phyloP scores from a whole-genome alignment of 495 filamentous ascomycete genomes.

The Penicillium atrosanguineum region DNA sequence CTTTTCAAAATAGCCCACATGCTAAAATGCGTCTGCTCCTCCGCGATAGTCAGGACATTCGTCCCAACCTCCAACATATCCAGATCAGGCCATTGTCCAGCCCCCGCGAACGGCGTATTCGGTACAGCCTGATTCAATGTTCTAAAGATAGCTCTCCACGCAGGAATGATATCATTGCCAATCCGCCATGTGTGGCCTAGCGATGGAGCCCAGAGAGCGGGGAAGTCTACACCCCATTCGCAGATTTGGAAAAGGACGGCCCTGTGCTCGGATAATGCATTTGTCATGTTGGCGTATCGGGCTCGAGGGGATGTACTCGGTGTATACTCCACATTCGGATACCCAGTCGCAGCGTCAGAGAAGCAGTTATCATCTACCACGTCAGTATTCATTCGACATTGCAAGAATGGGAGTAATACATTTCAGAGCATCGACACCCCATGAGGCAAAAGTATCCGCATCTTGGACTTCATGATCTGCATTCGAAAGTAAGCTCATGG shows the following conservation, averaged over 20 bases:
- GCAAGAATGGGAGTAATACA: conserved; percentile 17
- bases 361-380: conserved; percentile 49
- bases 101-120: conserved; percentile 28
- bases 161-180: conserved; percentile 53
- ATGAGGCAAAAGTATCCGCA: conserved; percentile 39
- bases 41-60: conserved; percentile 29
- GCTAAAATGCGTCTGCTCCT: conserved; percentile 54
- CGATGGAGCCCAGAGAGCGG: conserved; percentile 45
- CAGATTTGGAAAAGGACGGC: conserved; percentile 50
- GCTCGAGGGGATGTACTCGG: conserved; percentile 28
- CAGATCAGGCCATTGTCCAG: conserved; percentile 53
- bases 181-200: conserved; percentile 53
- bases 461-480: conserved; percentile 45
- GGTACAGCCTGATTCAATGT: conserved; percentile 50
- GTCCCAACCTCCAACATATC: conserved; percentile 55
- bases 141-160: conserved; percentile 50
- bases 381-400: neutral
- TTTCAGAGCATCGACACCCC: conserved; percentile 48
- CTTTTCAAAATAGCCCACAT: conserved; percentile 59
- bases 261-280: conserved; percentile 25
- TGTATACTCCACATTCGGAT: conserved; percentile 40
- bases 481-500: conserved; percentile 11
- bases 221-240: conserved; percentile 53
- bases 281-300: conserved; percentile 35
- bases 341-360: conserved; percentile 36